phyloP scores from a whole-genome alignment of 139 green algal genomes.

The Tetradesmus obliquus region DNA sequence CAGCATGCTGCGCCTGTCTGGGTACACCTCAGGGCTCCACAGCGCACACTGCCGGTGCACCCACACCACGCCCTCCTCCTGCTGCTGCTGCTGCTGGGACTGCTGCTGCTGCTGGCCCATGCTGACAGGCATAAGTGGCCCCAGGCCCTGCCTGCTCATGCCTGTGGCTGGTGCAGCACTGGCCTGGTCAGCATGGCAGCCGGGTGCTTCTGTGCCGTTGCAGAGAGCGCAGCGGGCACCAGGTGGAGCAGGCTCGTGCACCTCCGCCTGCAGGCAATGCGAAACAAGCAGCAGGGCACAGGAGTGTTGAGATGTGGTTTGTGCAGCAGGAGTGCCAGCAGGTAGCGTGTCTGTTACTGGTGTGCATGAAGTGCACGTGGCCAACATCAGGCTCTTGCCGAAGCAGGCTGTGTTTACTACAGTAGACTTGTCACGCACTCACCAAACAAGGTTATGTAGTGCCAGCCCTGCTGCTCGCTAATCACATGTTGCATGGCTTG shows the following conservation, averaged over 20 bases:
- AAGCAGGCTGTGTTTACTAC: no score
- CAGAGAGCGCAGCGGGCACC: slow-evolving; percentile 19
- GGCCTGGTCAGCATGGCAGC: slow-evolving; percentile 30
- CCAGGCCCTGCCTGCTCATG: slow-evolving; percentile 41
- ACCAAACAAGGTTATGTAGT: no score
- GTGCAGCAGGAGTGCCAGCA: no score
- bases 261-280: neutral
- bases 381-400: no score
- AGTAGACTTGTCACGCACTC: no score
- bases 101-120: slow-evolving; percentile 10
- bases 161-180: neutral
- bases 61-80: slow-evolving; percentile 49
- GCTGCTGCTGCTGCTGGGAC: slow-evolving; percentile 19
- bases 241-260: neutral
- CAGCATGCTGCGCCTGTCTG: neutral
- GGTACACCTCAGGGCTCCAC: slow-evolving; percentile 75
- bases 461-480: neutral
- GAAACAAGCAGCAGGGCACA: neutral
- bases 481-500: no score
- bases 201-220: neutral
- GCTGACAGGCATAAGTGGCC: slow-evolving; percentile 50
- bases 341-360: no score
- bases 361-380: no score
- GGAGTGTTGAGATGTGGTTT: no score
- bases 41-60: slow-evolving; percentile 77